phyloP scores from a whole-genome alignment of 2,329 filamentous ascomycete genomes.

The Fusarium incarnatum region DNA sequence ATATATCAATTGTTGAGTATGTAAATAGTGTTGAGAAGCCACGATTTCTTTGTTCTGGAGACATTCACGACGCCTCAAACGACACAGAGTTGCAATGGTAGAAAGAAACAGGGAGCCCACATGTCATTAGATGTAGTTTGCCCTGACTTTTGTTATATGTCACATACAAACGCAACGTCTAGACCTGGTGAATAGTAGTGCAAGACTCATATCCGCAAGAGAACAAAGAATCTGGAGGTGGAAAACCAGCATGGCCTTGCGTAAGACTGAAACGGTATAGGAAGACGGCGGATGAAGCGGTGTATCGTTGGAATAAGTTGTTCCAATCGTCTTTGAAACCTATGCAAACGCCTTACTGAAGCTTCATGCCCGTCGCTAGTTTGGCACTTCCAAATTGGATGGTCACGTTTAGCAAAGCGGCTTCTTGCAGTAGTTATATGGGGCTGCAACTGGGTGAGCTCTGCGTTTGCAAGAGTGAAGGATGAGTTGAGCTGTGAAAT shows the following conservation, averaged over 20 bases:
- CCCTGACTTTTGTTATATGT: too few relatives aligned
- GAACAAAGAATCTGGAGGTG: not conserved
- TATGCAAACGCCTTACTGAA: not conserved
- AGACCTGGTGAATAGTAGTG: not conserved
- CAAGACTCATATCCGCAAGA: not conserved
- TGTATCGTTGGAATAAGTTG: not conserved
- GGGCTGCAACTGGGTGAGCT: too few relatives aligned
- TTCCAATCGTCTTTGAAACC: not conserved
- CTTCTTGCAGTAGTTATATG: too few relatives aligned
- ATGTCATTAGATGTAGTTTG: fast-evolving
- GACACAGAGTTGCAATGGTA: too few relatives aligned
- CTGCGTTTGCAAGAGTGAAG: too few relatives aligned
- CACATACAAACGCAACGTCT: not conserved
- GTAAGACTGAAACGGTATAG: not conserved
- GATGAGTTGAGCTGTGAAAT: too few relatives aligned
- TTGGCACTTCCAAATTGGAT: too few relatives aligned
- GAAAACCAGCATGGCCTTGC: not conserved
- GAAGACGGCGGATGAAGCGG: fast-evolving
- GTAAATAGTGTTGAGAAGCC: too few relatives aligned
- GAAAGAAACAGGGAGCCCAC: too few relatives aligned
- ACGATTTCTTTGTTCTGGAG: fast-evolving
- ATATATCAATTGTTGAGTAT: too few relatives aligned
- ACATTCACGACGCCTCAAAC: too few relatives aligned
- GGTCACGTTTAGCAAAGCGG: too few relatives aligned
- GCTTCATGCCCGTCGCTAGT: not conserved